These are phyloP conservation scores for Mimosa bimucronata DNA, from an alignment of 306 rosid genomes.

Conservation along the genomic window DNA sequence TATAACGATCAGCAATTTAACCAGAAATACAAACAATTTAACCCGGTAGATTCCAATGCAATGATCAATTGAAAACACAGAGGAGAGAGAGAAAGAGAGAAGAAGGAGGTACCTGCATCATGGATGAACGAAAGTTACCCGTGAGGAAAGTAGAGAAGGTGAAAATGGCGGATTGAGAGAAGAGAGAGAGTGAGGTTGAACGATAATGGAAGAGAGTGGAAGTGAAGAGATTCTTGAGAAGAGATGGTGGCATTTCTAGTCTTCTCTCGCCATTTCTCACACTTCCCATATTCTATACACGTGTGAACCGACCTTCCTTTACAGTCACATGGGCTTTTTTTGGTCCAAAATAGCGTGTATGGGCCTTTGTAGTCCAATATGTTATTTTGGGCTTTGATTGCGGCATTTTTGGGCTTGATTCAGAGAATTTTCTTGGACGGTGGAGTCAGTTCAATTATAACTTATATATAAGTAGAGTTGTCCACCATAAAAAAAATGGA, in stretches of 20 bases:
- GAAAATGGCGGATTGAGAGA: slow-evolving; percentile 10
- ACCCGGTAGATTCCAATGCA: neutral
- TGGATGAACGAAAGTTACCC: slow-evolving; percentile 56
- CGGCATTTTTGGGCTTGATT: neutral
- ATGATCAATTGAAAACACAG: neutral
- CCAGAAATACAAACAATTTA: neutral
- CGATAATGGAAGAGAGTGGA: slow-evolving; percentile 14
- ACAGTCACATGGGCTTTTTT: neutral
- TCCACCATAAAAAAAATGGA: neutral
- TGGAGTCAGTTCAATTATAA: neutral
- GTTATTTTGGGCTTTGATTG: neutral
- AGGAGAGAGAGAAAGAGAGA: neutral
- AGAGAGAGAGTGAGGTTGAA: slow-evolving; percentile 12
- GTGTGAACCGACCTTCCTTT: slow-evolving; percentile 34
- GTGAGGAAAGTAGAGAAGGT: slow-evolving; percentile 60
- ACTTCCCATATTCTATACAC: slow-evolving; percentile 29
- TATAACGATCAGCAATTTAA: neutral
- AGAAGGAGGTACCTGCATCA: slow-evolving; percentile 81
- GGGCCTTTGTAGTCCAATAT: neutral
- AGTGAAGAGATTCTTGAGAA: slow-evolving; percentile 6
- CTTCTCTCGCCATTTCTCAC: slow-evolving; percentile 29
- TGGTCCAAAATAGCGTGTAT: neutral
- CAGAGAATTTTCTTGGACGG: neutral
- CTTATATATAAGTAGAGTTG: neutral
- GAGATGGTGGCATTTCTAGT: slow-evolving; percentile 35